These are phyloP conservation scores for Myriosclerotinia curreyana DNA, from an alignment of 2,329 filamentous ascomycete species.

Conservation along the genomic window DNA sequence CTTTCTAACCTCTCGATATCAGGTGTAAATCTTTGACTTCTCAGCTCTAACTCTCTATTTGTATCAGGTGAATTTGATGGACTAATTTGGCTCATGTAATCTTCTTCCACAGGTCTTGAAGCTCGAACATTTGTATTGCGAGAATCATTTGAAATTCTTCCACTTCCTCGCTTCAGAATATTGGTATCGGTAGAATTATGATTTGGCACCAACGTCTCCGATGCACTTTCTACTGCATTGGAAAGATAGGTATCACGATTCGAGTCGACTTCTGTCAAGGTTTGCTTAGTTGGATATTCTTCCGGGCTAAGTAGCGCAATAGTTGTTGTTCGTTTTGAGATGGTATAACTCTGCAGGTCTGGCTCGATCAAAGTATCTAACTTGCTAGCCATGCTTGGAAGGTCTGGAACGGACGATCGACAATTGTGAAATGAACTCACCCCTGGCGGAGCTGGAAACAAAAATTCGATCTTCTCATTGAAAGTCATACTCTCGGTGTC, in stretches of 20 bases:
- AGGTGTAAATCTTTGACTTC: slow-evolving; percentile 28
- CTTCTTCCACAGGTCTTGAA: slow-evolving; percentile 39
- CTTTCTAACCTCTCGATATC: not conserved
- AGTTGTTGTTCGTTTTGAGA: slow-evolving; percentile 34
- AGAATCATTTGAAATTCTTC: not conserved
- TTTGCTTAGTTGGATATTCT: slow-evolving; percentile 18
- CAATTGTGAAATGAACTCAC: slow-evolving; percentile 35
- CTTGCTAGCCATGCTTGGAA: slow-evolving; percentile 39
- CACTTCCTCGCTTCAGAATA: slow-evolving; percentile 38
- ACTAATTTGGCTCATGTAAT: slow-evolving; percentile 28
- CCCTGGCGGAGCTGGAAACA: slow-evolving; percentile 46
- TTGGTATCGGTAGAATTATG: slow-evolving; percentile 13
- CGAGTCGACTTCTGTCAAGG: not conserved
- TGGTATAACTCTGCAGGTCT: slow-evolving; percentile 31
- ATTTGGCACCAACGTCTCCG: slow-evolving; percentile 5
- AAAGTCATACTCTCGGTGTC: slow-evolving; percentile 57
- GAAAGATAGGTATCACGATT: slow-evolving; percentile 32
- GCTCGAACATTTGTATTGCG: not conserved
- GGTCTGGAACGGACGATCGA: slow-evolving; percentile 46
- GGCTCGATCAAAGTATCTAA: slow-evolving; percentile 25
- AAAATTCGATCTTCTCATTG: slow-evolving; percentile 54
- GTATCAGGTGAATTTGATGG: slow-evolving; percentile 45
- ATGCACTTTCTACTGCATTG: slow-evolving; percentile 27
- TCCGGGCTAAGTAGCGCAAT: slow-evolving; percentile 31
- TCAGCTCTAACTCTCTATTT: slow-evolving; percentile 51